Evolutionary conservation across 306 rosid genomes (phyloP), one percentile per base, ranked within the genome.

Genomic region (Pachyrhizus erosus): DNA sequence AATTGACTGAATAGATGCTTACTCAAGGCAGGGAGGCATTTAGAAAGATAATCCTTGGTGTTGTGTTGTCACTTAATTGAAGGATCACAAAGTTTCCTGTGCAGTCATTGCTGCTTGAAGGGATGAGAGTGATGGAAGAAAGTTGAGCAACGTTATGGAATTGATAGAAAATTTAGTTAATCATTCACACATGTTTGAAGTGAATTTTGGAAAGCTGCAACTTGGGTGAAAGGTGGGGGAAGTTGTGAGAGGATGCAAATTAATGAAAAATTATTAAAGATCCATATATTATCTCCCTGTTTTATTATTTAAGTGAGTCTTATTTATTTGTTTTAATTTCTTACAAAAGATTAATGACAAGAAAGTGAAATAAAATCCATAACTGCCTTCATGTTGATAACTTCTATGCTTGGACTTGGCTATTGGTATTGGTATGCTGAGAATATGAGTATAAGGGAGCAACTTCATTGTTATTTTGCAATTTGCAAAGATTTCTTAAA

Each of bases 391-490:
- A 52, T 37, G n/a, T 42, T 73, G 68, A 26, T 52, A 24, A 52
- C 6, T 66, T 73, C 18, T 79, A 75, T 3, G 8, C 24, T 79
- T 73, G 57, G 57, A 37, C 18, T 55, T 73, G 42, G 37, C 31
- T 75, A 54, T 78, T 49, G 9, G 73, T 26, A 42, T 34, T 66
- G 57, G 54, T 73, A 43, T 61, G 31, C 11, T 61, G 24, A 49
- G 15, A 66, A 55, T 34, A 52, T 9, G 72, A 24, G 65, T 17
- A 29, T 12, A 40, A 51, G 62, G 43, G 27, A 49, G 45, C 26
- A 62, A 54, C 42, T 70, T 76, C 67, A 29, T 80, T 80, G 55
- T 27, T 75, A 75, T 40, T 29, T 57, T 60, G 55, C 84, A 37
- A 37, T 37, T 37, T 2, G 2, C 9, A 7, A 37, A 37, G 42